Evolutionary conservation across 2,329 filamentous ascomycete species (phyloP).

Genomic region (Fusarium tanahbumbuense): DNA sequence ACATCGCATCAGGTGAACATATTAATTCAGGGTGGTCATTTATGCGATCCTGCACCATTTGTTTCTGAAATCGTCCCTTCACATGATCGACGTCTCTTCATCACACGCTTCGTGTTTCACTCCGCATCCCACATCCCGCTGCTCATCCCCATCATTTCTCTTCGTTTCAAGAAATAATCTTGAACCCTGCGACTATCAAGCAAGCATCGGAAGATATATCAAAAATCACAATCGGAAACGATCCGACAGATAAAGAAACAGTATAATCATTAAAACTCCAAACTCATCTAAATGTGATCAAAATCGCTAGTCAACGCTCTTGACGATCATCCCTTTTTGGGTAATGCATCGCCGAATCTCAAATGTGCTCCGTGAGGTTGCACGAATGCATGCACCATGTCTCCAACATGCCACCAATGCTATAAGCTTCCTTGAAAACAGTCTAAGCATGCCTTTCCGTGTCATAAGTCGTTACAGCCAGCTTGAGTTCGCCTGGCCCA

Average conservation of each 20-base stretch:
- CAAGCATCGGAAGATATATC: constrained; percentile 11
- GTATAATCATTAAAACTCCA: constrained; percentile 29
- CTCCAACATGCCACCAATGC: constrained; percentile 37
- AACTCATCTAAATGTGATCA: constrained; percentile 30
- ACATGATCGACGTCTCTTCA: constrained; percentile 23
- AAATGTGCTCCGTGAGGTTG: constrained; percentile 39
- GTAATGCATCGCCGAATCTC: constrained; percentile 28
- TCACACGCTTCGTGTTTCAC: constrained; percentile 25
- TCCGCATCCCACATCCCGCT: constrained; percentile 36
- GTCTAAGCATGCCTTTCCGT: constrained; percentile 35
- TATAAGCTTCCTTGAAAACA: constrained; percentile 16
- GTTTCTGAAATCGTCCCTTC: constrained; percentile 13
- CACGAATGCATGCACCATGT: constrained; percentile 36
- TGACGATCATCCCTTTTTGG: constrained; percentile 11
- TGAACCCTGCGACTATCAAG: constrained; percentile 1
- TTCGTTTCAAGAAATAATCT: constrained; percentile 30
- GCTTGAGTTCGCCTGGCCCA: constrained; percentile 12
- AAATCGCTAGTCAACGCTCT: constrained; percentile 38
- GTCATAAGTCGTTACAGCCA: constrained; percentile 43
- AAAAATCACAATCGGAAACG: neutral
- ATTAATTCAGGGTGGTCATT: constrained; percentile 27
- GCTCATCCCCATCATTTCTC: constrained; percentile 27
- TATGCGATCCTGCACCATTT: constrained; percentile 11
- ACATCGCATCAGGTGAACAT: constrained; percentile 21
- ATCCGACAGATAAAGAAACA: neutral